Base-by-base conservation (phyloP, 305 asterid species). In the Stenogyne calaminthoides region DNA sequence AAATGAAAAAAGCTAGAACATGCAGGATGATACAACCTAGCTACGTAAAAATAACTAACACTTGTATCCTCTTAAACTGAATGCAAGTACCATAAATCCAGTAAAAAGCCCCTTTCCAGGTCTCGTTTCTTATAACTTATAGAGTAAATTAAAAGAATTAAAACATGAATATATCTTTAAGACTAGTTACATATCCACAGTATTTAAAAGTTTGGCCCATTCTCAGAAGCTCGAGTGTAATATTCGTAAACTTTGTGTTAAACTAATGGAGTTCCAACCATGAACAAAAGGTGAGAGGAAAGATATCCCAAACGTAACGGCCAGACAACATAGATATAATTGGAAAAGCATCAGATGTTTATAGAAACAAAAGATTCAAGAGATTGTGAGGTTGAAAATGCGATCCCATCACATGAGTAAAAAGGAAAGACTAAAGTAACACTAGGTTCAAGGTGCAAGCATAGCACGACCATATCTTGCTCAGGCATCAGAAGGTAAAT, bases 181-280 rank as follows among this genome's bases (percentile, higher is more conserved):
- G 58, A 40, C 7, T 15, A 52, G 58, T 64, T 10, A 56, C 10
- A 36, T 52, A 14, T 36, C 9, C 34, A 42, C 15, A 54, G 3
- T 40, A 19, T 5, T 36, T 56, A 7, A 57, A 56, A 70, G 34
- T 39, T 32, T 32, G 55, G 15, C 27, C 70, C 11, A 12, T 49
- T 34, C 10, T 39, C 51, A 47, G 34, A 67, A 49, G 44, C 59
- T 6, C 19, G 6, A 68, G 37, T 47, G 12, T 29, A 52, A 16
- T 3, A 10, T 29, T 16, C 34, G 16, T 47, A 29, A 9, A 60
- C 12, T 18, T 42, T 19, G 18, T 11, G n/a, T 60, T 10, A 16
- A 64, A 32, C 15, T 25, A 15, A 15, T 40, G 27, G 51, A 55
- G 51, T 22, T 19, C 70, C 44, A 76, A 70, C 67, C 14, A 37